A percentile compares a stretch with the other conserved stretches of the same genome.
phyloP scores from a whole-genome alignment of 352 stramenopile genomes.

The Pythium myriotylum region DNA sequence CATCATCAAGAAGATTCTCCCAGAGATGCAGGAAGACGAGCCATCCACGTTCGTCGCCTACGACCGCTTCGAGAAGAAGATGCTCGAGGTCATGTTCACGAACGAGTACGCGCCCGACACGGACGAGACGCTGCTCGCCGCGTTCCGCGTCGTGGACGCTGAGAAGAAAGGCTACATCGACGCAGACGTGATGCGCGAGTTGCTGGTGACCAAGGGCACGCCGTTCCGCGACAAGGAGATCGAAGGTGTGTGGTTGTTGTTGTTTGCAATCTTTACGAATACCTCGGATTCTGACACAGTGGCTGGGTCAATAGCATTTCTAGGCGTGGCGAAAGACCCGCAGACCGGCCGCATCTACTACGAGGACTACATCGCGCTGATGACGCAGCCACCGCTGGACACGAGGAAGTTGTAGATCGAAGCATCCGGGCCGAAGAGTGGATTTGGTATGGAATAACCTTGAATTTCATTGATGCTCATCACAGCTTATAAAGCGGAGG shows the following conservation, averaged over 20 bases:
- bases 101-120: conserved; percentile 90
- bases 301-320: conserved; percentile 50
- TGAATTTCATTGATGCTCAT: no score
- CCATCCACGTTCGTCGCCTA: conserved; percentile 89
- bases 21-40: conserved; percentile 91
- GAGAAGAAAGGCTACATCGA: conserved; percentile 91
- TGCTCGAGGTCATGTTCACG: conserved; percentile 90
- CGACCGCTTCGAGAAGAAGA: conserved; percentile 91
- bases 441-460: neutral
- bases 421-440: neutral
- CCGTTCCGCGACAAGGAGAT: conserved; percentile 92
- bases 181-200: conserved; percentile 84
- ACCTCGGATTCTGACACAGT: neutral
- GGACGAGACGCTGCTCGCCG: conserved; percentile 86
- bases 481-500: no score
- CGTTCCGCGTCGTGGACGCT: conserved; percentile 71
- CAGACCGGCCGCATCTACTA: conserved; percentile 91
- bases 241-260: conserved; percentile 44
- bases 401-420: conserved; percentile 30
- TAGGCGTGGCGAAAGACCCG: conserved; percentile 79
- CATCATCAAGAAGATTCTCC: conserved; percentile 91
- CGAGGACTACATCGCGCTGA: conserved; percentile 89
- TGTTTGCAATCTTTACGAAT: neutral
- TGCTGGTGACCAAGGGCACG: conserved; percentile 88
- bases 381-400: conserved; percentile 62